A percentile compares a stretch with the other conserved stretches of the same genome.
Evolutionary conservation across 2,329 filamentous ascomycete genomes (phyloP).

Genomic region (Fusarium multiceps): DNA sequence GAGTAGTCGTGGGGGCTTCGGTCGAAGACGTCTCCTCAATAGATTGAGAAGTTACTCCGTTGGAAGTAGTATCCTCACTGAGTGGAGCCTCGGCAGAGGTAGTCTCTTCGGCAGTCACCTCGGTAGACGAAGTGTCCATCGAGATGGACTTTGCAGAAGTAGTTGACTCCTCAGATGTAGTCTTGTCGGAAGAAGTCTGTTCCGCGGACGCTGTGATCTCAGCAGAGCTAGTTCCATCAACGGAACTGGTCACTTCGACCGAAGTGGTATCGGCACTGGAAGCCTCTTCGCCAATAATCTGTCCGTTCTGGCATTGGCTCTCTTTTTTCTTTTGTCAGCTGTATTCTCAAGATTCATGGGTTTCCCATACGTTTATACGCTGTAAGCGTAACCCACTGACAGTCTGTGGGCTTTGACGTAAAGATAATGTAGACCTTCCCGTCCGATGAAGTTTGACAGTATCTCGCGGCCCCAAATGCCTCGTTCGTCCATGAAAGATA

Average conservation of each 20-base stretch:
- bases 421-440: slow-evolving; percentile 11
- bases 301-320: slow-evolving; percentile 17
- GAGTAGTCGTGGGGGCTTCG: not conserved
- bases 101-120: not conserved
- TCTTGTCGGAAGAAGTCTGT: no score
- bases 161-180: no score
- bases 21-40: not conserved
- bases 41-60: not conserved
- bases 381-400: not conserved
- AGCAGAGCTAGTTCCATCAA: not conserved
- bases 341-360: accelerated
- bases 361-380: slow-evolving; percentile 3
- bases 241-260: not conserved
- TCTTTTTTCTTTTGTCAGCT: not conserved
- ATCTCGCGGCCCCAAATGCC: not conserved
- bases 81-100: not conserved
- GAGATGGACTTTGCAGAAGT: no score
- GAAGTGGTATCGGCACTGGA: not conserved
- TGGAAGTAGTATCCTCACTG: not conserved
- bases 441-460: not conserved
- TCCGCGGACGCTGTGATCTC: no score
- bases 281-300: not conserved
- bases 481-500: not conserved
- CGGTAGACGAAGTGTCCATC: no score
- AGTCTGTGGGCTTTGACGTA: not conserved